Evolutionary conservation across 2,329 filamentous ascomycete genomes (phyloP), one percentile per base, ranked within the genome.

Genomic region (Xylariales sp.): DNA sequence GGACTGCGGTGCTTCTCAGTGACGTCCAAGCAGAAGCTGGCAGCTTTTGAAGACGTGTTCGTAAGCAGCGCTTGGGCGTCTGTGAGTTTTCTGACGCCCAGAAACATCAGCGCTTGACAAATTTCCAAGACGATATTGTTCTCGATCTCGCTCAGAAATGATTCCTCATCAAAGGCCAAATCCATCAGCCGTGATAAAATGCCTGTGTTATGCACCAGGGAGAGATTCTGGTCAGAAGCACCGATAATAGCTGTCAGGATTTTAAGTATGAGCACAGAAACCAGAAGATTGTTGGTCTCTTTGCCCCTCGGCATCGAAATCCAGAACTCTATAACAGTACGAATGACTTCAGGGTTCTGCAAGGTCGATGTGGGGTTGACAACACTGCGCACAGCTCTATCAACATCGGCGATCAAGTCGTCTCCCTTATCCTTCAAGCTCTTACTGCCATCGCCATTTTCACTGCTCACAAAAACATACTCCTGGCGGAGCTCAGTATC

Each of bases 61-160:
- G 72, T 68, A 25, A 83, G 59, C 20, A 98, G 71, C 43, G 83
- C 81, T 52, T 90, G 83, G 13, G 88, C 87, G 66, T 96, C 89
- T 31, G 87, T 79, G n/a, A 95, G 75, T 42, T 74, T 74, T 52
- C 82, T 85, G 48, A 95, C 77, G 15, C 93, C 91, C 45, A 93
- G 71, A 40, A 78, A 67, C 68, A 88, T 78, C 55, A 94, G 64
- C 59, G 72, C 71, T 46, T 75, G 75, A 52, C 85, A 90, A 18
- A 95, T 70, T 16, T 76, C 69, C 46, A 83, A 67, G 15, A 88
- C 74, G 12, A 80, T 67, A 18, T 67, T 58, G 49, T 68, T 72
- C 54, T 89, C 84, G 4, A 64, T 55, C 17, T 67, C 55, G 12
- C 70, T 69, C 20, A 86, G 64, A 12, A 62, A 57, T 15, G 73